Base-by-base conservation (phyloP, 148 eudicot species). In the Rhododendron mucronatum region DNA sequence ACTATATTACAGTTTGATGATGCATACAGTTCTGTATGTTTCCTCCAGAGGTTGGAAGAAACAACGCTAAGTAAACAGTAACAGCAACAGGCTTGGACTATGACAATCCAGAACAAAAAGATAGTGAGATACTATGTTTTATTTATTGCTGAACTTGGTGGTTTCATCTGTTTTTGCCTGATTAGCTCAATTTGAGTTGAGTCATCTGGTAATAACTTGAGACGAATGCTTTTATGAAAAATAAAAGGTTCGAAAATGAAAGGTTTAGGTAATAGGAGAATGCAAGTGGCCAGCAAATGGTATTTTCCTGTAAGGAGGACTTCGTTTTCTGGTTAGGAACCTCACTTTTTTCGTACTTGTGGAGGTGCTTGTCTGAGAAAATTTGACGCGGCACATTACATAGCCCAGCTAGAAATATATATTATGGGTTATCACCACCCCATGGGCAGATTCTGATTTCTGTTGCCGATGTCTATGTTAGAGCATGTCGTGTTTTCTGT, bases 31-130 rank as follows among this genome's bases (percentile, higher is more conserved):
- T 82, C 47, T 45, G 78, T 20, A 37, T 77, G 78, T 21, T 83
- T 83, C 81, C 65, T 85, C 89, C 90, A 39, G 87, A 84, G 87
- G 14, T 86, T 77, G 90, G 83, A 89, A 84, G 65, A 87, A 26
- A 47, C 59, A 35, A 39, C 20, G 37, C 45, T 41, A 30, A n/a
- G n/a, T n/a, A n/a, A n/a, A n/a, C n/a, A n/a, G n/a, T n/a, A n/a
- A n/a, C n/a, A n/a, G n/a, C n/a, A n/a, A n/a, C n/a, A n/a, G n/a
- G n/a, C n/a, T n/a, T n/a, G n/a, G n/a, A n/a, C n/a, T n/a, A n/a
- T n/a, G n/a, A n/a, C n/a, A n/a, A n/a, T n/a, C n/a, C n/a, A n/a
- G n/a, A n/a, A n/a, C n/a, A n/a, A n/a, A n/a, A n/a, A n/a, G n/a
- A n/a, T n/a, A n/a, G n/a, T n/a, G n/a, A n/a, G n/a, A n/a, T n/a